Percentiles rank a stretch among this genome's conserved stretches.
Conservation (phyloP, 2,329 filamentous ascomycete species). For the Dactylonectria estremocensis region DNA sequence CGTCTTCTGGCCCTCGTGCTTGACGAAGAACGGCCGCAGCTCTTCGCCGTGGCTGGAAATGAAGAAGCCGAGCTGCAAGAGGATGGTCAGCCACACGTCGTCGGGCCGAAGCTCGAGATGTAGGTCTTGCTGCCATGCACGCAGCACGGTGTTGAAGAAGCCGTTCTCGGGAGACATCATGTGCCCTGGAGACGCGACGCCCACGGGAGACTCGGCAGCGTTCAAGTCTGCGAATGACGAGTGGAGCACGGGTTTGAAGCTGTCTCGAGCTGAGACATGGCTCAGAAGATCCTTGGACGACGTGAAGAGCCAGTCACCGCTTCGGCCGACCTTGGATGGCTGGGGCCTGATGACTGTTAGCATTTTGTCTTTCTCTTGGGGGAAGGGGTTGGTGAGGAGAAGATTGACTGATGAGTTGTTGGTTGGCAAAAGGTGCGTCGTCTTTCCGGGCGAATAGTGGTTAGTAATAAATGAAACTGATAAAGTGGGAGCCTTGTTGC, state of each 20-base stretch:
- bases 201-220: slow-evolving; percentile 4
- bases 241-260: slow-evolving; percentile 18
- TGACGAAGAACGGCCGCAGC: slow-evolving; percentile 29
- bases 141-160: slow-evolving; percentile 19
- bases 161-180: too few relatives aligned
- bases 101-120: slow-evolving; percentile 39
- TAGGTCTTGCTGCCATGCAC: slow-evolving; percentile 33
- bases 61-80: slow-evolving; percentile 37
- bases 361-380: too few relatives aligned
- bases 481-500: too few relatives aligned
- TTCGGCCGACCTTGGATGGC: too few relatives aligned
- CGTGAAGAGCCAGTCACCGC: too few relatives aligned
- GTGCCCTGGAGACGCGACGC: slow-evolving; percentile 12
- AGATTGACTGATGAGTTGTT: too few relatives aligned
- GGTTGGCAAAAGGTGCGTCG: too few relatives aligned
- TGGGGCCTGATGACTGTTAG: too few relatives aligned
- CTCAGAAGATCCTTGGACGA: slow-evolving; percentile 4
- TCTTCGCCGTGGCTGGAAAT: slow-evolving; percentile 31
- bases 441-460: too few relatives aligned
- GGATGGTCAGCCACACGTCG: slow-evolving; percentile 26
- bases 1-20: slow-evolving; percentile 22
- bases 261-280: slow-evolving; percentile 12
- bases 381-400: too few relatives aligned
- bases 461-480: too few relatives aligned
- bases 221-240: slow-evolving; percentile 16